phyloP scores from a whole-genome alignment of 148 eudicot genomes.

The Rhododendron griersonianum region DNA sequence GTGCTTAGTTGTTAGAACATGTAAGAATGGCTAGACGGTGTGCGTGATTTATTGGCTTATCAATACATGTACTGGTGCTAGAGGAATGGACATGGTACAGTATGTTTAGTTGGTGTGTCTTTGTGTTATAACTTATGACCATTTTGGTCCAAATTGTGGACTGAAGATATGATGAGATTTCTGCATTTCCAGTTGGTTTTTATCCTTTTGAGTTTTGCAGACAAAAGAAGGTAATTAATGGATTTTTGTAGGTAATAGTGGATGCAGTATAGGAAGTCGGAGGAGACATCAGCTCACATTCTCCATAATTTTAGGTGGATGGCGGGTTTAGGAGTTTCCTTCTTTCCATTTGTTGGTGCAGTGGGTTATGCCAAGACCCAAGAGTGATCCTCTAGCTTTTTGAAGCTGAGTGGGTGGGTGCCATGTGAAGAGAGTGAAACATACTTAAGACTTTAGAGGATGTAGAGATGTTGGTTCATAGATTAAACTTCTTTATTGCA shows the following conservation, averaged over 20 bases:
- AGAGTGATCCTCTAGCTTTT: neutral
- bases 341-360: neutral
- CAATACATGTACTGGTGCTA: neutral
- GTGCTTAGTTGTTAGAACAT: neutral
- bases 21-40: neutral
- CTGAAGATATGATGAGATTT: neutral
- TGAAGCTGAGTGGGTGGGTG: neutral
- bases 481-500: neutral
- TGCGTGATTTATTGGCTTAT: neutral
- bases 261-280: neutral
- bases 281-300: neutral
- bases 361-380: neutral
- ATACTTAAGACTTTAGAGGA: neutral
- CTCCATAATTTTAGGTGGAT: neutral
- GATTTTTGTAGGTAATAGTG: neutral
- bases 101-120: neutral
- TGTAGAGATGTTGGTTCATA: neutral
- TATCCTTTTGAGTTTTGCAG: neutral
- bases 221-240: neutral
- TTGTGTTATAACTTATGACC: neutral
- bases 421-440: neutral
- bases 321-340: neutral
- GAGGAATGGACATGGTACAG: neutral
- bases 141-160: neutral
- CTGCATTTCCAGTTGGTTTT: neutral